These are phyloP conservation scores for Amanita exitialis DNA, from an alignment of 768 basidiomycete species.

Conservation along the genomic window DNA sequence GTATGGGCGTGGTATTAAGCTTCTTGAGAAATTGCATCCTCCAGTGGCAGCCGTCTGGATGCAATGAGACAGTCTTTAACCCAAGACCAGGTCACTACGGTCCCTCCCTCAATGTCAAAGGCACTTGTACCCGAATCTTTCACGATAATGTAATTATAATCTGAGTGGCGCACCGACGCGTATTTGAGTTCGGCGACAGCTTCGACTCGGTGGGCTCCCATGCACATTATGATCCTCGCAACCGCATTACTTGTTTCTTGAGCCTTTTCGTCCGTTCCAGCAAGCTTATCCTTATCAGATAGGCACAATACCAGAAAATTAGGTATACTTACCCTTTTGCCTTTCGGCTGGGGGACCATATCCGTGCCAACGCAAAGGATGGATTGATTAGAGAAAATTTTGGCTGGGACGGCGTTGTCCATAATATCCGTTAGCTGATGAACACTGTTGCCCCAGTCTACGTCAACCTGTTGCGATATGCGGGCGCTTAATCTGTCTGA, in stretches of 20 bases:
- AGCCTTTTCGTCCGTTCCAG: slow-evolving; percentile 20
- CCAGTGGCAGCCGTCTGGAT: slow-evolving; percentile 23
- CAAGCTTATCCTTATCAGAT: slow-evolving; percentile 12
- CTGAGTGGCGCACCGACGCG: slow-evolving; percentile 23
- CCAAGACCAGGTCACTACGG: slow-evolving; percentile 52
- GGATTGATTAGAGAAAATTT: slow-evolving; percentile 41
- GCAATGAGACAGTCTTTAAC: slow-evolving; percentile 72
- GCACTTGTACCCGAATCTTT: slow-evolving; percentile 31
- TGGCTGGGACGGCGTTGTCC: slow-evolving; percentile 43
- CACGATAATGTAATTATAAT: slow-evolving; percentile 57
- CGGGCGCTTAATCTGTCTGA: slow-evolving; percentile 22
- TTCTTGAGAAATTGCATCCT: slow-evolving; percentile 16
- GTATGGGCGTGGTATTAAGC: slow-evolving; percentile 4
- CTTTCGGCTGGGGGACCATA: slow-evolving; percentile 37
- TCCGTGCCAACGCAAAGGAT: slow-evolving; percentile 55
- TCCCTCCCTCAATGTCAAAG: slow-evolving; percentile 17
- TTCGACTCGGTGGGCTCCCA: slow-evolving; percentile 71
- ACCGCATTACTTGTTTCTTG: slow-evolving; percentile 35
- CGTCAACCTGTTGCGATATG: slow-evolving; percentile 36
- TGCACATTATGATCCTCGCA: slow-evolving; percentile 60
- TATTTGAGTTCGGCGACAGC: slow-evolving; percentile 39
- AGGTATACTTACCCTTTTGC: slow-evolving; percentile 22
- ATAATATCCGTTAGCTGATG: slow-evolving; percentile 54
- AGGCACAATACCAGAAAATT: background rate
- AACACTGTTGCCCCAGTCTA: slow-evolving; percentile 35